Evolutionary conservation across 331 rosid species (phyloP).

Genomic region (Malus hybrid): DNA sequence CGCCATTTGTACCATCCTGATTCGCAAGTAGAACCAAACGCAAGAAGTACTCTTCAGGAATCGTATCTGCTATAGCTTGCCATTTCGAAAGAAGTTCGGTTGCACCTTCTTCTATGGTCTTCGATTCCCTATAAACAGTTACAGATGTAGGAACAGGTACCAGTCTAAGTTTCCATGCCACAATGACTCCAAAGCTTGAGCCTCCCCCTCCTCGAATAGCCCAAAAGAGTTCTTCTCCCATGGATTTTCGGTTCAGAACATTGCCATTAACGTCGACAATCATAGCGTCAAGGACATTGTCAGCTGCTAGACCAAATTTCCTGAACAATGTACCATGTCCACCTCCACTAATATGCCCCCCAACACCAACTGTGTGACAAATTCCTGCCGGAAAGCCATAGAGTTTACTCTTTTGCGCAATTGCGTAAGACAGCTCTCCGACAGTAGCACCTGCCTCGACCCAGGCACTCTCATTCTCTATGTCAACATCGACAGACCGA

Average conservation of each 20-base stretch:
- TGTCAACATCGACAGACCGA: background rate
- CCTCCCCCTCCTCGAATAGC: slow-evolving; percentile 30
- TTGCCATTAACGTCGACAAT: slow-evolving; percentile 11
- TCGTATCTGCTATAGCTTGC: background rate
- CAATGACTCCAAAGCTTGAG: slow-evolving; percentile 20
- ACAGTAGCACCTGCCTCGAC: slow-evolving; percentile 23
- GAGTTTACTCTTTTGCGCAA: slow-evolving; percentile 7
- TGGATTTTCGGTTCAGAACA: slow-evolving; percentile 13
- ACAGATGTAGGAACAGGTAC: background rate
- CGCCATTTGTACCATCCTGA: background rate
- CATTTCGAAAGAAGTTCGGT: background rate
- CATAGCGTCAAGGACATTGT: slow-evolving; percentile 24
- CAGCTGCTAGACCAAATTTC: slow-evolving; percentile 24
- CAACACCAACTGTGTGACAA: slow-evolving; percentile 24
- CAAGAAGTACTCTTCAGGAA: background rate
- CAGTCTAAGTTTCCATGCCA: slow-evolving; percentile 18
- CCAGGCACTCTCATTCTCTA: slow-evolving; percentile 5
- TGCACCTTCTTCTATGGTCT: background rate
- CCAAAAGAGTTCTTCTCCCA: slow-evolving; percentile 35
- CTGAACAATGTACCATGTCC: slow-evolving; percentile 21
- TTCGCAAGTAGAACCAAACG: background rate
- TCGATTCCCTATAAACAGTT: background rate
- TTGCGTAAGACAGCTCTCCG: slow-evolving; percentile 21
- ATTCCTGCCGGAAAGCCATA: slow-evolving; percentile 25
- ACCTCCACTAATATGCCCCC: slow-evolving; percentile 32